Percentiles rank a stretch among this genome's conserved stretches.
phyloP scores from a whole-genome alignment of 2,329 filamentous ascomycete species.

The Fonsecaea pedrosoi region DNA sequence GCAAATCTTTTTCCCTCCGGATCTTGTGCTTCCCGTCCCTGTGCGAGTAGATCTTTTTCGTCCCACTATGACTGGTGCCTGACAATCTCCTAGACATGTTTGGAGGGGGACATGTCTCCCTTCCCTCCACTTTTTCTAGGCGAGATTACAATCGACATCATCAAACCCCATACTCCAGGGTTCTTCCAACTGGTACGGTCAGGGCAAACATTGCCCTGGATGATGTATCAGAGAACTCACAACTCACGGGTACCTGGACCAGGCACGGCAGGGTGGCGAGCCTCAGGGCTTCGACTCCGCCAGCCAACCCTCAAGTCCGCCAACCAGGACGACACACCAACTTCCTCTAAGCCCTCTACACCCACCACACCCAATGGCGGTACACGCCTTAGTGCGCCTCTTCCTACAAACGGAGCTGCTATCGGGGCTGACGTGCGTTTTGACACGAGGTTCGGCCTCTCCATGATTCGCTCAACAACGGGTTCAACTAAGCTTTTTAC shows the following conservation, averaged over 20 bases:
- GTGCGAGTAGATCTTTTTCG: conserved; percentile 1
- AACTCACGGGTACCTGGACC: background rate
- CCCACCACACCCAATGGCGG: background rate
- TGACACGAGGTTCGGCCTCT: background rate
- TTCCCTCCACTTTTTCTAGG: background rate
- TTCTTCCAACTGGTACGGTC: background rate
- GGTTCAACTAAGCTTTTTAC: conserved; percentile 21
- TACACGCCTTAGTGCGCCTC: background rate
- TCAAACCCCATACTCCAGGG: background rate
- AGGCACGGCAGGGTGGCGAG: background rate
- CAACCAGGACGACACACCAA: background rate
- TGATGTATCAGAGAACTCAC: background rate
- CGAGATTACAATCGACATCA: conserved; percentile 4
- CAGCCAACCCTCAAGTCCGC: conserved; percentile 1
- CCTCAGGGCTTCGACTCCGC: background rate
- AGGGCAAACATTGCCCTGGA: background rate
- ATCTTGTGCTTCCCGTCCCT: conserved; percentile 1
- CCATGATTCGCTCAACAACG: conserved; percentile 11
- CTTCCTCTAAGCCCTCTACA: background rate
- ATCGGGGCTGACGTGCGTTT: conserved; percentile 19
- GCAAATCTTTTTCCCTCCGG: background rate
- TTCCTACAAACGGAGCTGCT: background rate
- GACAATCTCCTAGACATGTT: background rate
- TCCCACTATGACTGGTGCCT: background rate
- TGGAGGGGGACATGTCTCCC: background rate